Conservation (phyloP, 371 early-diverging fungal genomes). For the Lichtheimia corymbifera region DNA sequence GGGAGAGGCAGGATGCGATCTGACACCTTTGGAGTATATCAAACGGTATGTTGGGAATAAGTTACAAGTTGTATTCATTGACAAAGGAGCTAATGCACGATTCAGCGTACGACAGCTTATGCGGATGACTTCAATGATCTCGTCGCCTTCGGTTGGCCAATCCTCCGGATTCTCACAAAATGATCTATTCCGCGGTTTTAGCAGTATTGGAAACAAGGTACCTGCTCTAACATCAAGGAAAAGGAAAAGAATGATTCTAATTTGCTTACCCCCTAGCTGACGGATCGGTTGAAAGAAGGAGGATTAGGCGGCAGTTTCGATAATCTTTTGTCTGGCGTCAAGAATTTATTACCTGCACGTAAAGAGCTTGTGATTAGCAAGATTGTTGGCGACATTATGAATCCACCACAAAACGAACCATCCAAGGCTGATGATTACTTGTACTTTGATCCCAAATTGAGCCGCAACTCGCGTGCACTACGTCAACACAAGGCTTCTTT, state of each 20-base stretch:
- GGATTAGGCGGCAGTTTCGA: constrained; percentile 82
- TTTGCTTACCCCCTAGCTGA: constrained; percentile 47
- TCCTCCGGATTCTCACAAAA: constrained; percentile 52
- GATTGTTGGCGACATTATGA: constrained; percentile 86
- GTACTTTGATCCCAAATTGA: constrained; percentile 87
- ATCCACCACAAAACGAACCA: constrained; percentile 53
- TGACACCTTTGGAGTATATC: constrained; percentile 77
- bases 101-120: constrained; percentile 68
- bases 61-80: background rate
- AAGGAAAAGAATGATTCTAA: background rate
- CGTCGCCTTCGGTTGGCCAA: constrained; percentile 50
- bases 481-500: constrained; percentile 63
- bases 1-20: constrained; percentile 70
- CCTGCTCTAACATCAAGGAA: background rate
- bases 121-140: constrained; percentile 66
- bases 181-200: constrained; percentile 67
- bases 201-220: constrained; percentile 86
- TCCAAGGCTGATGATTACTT: constrained; percentile 80
- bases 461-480: constrained; percentile 38
- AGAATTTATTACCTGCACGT: constrained; percentile 88
- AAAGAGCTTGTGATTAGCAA: constrained; percentile 87
- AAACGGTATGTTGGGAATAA: constrained; percentile 57
- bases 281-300: constrained; percentile 77
- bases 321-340: constrained; percentile 90
- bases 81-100: constrained; percentile 6